Evolutionary conservation across 1,139 yeast species (phyloP).

Genomic region (Kodamaea anthophila): DNA sequence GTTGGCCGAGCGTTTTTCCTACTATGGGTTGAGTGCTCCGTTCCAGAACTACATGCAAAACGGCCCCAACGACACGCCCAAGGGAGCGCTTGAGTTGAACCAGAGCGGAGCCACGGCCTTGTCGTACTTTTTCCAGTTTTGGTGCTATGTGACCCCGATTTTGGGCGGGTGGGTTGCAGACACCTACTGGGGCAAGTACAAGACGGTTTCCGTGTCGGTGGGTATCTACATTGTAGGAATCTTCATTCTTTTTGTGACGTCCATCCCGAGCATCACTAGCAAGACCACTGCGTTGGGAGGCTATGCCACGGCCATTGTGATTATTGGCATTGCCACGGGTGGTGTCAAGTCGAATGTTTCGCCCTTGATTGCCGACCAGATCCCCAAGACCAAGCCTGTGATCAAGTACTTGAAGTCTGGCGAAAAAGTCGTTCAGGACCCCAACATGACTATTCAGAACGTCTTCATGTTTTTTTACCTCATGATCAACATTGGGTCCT

Average conservation of each 20-base stretch:
- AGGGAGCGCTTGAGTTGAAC: conserved; percentile 60
- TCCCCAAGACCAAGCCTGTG: conserved; percentile 24
- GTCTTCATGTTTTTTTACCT: conserved; percentile 24
- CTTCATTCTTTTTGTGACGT: conserved; percentile 61
- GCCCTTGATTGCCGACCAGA: conserved; percentile 76
- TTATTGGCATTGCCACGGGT: conserved; percentile 76
- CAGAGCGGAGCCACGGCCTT: conserved; percentile 68
- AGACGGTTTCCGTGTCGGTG: conserved; percentile 59
- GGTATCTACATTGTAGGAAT: conserved; percentile 58
- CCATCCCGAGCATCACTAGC: conserved; percentile 56
- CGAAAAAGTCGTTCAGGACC: conserved; percentile 21
- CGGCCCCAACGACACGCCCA: conserved; percentile 37
- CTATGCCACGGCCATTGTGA: conserved; percentile 54
- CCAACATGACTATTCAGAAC: conserved; percentile 22
- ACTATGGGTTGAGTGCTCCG: conserved; percentile 72
- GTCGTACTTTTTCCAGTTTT: conserved; percentile 70
- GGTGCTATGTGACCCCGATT: conserved; percentile 79
- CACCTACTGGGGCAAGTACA: conserved; percentile 66
- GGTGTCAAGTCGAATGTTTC: conserved; percentile 76
- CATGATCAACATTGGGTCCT: conserved; percentile 22
- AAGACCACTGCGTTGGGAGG: conserved; percentile 45
- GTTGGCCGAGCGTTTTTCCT: conserved; percentile 79
- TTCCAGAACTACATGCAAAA: conserved; percentile 75
- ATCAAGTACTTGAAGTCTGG: conserved; percentile 21
- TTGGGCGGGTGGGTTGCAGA: conserved; percentile 76